Evolutionary conservation across 441 rosid species (phyloP).

Genomic region (Daphne laureola): DNA sequence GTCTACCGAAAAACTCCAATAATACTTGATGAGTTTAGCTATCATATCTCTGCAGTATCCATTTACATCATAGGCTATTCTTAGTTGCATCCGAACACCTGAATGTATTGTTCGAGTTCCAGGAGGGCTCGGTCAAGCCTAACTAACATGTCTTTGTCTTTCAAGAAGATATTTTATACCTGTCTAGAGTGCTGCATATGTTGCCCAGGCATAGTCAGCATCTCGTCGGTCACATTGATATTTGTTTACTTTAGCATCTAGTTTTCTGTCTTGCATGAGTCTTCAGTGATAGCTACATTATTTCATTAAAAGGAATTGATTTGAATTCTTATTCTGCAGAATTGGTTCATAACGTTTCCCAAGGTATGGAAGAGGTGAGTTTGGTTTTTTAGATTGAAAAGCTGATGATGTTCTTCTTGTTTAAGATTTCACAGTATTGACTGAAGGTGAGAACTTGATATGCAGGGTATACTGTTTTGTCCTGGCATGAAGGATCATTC

Average conservation of each 20-base stretch:
- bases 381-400: constrained; percentile 8
- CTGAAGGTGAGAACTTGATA: constrained; percentile 5
- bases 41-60: background rate
- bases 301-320: constrained; percentile 5
- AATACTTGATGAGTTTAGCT: too few relatives aligned
- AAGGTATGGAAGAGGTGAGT: constrained; percentile 58
- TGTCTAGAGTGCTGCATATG: background rate
- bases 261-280: too few relatives aligned
- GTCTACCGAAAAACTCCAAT: too few relatives aligned
- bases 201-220: too few relatives aligned
- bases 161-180: too few relatives aligned
- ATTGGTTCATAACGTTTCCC: constrained; percentile 49
- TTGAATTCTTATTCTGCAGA: constrained; percentile 35
- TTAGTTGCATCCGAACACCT: background rate
- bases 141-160: too few relatives aligned
- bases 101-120: too few relatives aligned
- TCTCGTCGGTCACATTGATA: too few relatives aligned
- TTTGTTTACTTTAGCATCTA: too few relatives aligned
- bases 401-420: background rate
- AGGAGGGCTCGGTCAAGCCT: too few relatives aligned
- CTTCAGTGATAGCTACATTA: too few relatives aligned
- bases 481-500: constrained; percentile 44
- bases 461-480: constrained; percentile 69
- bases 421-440: background rate
- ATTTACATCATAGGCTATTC: background rate